phyloP scores from a whole-genome alignment of 2,329 filamentous ascomycete species.

The Monilinia vaccinii-corymbosi region DNA sequence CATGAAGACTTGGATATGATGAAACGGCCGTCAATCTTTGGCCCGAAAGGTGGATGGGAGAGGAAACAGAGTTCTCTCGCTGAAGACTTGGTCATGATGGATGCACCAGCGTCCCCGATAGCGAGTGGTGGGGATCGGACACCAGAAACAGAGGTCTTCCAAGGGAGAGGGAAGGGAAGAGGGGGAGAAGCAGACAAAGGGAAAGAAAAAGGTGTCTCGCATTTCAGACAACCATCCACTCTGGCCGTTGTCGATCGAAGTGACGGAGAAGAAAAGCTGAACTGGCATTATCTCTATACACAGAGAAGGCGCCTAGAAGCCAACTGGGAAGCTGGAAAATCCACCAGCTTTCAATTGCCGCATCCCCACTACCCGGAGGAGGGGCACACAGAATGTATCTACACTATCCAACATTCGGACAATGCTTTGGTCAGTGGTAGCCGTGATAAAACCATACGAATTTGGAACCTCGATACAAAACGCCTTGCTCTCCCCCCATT shows the following conservation, averaged over 20 bases:
- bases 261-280: constrained; percentile 52
- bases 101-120: background rate
- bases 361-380: constrained; percentile 73
- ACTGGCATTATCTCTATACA: constrained; percentile 90
- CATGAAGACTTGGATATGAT: constrained; percentile 40
- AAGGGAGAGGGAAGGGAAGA: background rate
- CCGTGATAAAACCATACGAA: constrained; percentile 74
- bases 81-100: constrained; percentile 5
- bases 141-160: no score
- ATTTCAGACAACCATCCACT: constrained; percentile 20
- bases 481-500: constrained; percentile 69
- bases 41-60: constrained; percentile 9
- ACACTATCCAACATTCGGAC: constrained; percentile 81
- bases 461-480: constrained; percentile 75
- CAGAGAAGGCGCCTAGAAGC: constrained; percentile 76
- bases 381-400: constrained; percentile 86
- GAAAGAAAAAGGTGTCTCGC: background rate
- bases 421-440: constrained; percentile 90
- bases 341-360: constrained; percentile 80
- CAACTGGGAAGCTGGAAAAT: constrained; percentile 83
- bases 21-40: constrained; percentile 23
- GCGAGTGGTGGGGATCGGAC: background rate
- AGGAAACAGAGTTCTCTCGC: constrained; percentile 3
- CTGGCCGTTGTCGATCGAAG: constrained; percentile 43
- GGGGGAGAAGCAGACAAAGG: no score